A percentile compares a stretch with the other conserved stretches of the same genome.
These are phyloP conservation scores for Astragalus membranaceus DNA, from an alignment of 306 rosid species.

Conservation along the genomic window DNA sequence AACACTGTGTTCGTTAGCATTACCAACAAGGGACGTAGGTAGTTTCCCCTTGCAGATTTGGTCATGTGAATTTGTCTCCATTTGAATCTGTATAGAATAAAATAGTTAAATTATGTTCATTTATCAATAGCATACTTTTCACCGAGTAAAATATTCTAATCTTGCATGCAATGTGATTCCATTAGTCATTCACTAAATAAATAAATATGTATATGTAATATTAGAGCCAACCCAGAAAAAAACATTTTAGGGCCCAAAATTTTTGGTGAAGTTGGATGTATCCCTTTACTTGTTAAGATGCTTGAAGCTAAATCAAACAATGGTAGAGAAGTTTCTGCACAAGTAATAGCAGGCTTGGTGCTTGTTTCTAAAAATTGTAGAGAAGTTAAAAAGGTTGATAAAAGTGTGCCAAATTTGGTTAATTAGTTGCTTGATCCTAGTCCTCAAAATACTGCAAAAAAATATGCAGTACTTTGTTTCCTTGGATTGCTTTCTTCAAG, in stretches of 20 bases:
- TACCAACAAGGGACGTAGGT: too few relatives aligned
- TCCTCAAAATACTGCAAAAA: slow-evolving; percentile 75
- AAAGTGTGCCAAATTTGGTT: slow-evolving; percentile 83
- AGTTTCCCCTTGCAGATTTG: too few relatives aligned
- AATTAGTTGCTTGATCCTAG: slow-evolving; percentile 85
- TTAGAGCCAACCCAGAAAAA: too few relatives aligned
- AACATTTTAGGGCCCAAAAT: not conserved
- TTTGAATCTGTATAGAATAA: too few relatives aligned
- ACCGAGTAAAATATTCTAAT: too few relatives aligned
- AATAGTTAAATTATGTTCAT: too few relatives aligned
- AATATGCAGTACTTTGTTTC: slow-evolving; percentile 77
- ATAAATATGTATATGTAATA: too few relatives aligned
- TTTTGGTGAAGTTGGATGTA: slow-evolving; percentile 70
- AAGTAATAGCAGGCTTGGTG: slow-evolving; percentile 61
- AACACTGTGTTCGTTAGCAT: too few relatives aligned
- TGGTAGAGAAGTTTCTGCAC: slow-evolving; percentile 62
- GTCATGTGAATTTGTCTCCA: too few relatives aligned
- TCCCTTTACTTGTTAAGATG: slow-evolving; percentile 67
- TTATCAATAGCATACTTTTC: too few relatives aligned
- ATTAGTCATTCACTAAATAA: too few relatives aligned
- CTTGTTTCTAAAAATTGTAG: slow-evolving; percentile 48
- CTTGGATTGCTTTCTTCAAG: slow-evolving; percentile 62
- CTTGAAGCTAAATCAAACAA: slow-evolving; percentile 73
- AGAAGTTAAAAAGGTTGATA: slow-evolving; percentile 64
- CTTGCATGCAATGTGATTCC: too few relatives aligned